Conservation (phyloP, 768 basidiomycete genomes). For the Lactifluus subvellereus region DNA sequence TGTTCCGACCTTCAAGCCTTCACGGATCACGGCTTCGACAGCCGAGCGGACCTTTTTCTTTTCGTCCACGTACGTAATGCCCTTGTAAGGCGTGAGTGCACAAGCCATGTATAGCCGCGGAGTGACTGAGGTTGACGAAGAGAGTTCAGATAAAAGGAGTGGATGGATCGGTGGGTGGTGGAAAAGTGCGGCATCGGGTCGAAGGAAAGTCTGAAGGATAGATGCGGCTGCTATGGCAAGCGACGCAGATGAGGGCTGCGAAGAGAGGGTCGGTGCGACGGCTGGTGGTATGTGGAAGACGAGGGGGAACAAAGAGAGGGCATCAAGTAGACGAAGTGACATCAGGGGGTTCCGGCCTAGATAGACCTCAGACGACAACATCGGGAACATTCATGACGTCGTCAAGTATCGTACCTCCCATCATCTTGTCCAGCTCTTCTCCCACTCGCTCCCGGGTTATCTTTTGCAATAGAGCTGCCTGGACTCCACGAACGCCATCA, state of each 20-base stretch:
- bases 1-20: constrained; percentile 77
- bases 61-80: constrained; percentile 51
- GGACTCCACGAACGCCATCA: not conserved
- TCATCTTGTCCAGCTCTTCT: constrained; percentile 91
- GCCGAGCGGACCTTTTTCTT: constrained; percentile 58
- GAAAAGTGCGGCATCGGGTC: constrained; percentile 26
- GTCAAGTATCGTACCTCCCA: constrained; percentile 52
- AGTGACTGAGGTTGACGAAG: constrained; percentile 36
- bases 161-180: constrained; percentile 44
- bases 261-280: constrained; percentile 42
- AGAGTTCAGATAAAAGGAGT: constrained; percentile 35
- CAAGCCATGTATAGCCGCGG: constrained; percentile 76
- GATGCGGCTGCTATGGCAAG: constrained; percentile 50
- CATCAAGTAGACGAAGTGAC: constrained; percentile 68
- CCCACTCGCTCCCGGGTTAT: constrained; percentile 90
- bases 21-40: constrained; percentile 67
- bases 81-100: constrained; percentile 64
- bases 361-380: not conserved
- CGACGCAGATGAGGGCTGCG: constrained; percentile 34
- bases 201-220: constrained; percentile 50
- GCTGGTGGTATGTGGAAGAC: constrained; percentile 56
- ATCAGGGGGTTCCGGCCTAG: constrained; percentile 69
- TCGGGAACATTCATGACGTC: not conserved
- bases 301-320: constrained; percentile 61
- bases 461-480: constrained; percentile 68